Evolutionary conservation across 2,329 filamentous ascomycete genomes (phyloP).

Genomic region (Trichoderma sp.): DNA sequence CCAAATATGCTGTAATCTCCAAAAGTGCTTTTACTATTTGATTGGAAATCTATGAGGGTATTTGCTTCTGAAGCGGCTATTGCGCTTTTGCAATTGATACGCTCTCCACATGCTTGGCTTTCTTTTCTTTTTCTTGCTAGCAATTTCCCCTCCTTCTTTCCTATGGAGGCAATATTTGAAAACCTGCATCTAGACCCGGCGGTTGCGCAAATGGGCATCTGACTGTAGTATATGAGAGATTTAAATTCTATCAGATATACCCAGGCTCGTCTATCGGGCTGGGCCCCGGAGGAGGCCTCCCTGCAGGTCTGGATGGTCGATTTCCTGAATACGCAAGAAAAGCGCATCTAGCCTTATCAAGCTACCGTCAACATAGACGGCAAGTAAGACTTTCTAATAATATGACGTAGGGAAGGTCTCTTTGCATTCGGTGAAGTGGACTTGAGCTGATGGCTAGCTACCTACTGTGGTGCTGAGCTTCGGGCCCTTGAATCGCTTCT

Average conservation of each 20-base stretch:
- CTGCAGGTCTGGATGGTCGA: background rate
- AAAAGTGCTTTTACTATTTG: background rate
- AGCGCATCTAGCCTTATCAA: background rate
- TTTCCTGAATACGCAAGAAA: background rate
- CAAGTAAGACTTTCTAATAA: background rate
- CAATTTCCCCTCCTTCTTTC: background rate
- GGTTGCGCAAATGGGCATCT: background rate
- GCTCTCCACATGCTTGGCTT: background rate
- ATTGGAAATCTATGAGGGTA: background rate
- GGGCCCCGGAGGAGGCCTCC: background rate
- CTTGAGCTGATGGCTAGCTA: background rate
- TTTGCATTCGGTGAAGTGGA: background rate
- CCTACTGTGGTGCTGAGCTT: too few relatives aligned
- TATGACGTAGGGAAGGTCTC: background rate
- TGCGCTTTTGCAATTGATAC: background rate
- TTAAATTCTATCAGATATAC: background rate
- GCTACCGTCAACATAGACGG: background rate
- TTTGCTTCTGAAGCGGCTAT: background rate
- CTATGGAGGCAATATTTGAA: background rate
- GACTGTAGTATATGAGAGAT: background rate
- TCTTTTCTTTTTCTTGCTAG: too few relatives aligned
- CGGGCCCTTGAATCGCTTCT: too few relatives aligned
- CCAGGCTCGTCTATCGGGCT: background rate
- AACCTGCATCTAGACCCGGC: background rate
- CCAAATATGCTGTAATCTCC: background rate